Conservation (phyloP, 1,284 basidiomycete species). For the Mrakiaceae sp. region DNA sequence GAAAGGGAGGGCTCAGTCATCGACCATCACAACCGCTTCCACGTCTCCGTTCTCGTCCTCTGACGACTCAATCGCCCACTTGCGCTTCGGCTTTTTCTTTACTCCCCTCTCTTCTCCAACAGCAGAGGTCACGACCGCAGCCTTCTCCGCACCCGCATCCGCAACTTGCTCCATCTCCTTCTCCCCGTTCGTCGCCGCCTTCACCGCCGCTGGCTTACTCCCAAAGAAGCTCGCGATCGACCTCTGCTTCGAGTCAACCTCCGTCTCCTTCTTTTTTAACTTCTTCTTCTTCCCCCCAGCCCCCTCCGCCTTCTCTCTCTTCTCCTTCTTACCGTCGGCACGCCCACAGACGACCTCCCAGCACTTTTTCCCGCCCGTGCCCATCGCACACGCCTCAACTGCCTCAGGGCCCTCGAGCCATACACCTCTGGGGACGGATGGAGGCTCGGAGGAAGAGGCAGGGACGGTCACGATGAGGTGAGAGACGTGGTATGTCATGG, state of each 20-base stretch:
- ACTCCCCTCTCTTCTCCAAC: neutral
- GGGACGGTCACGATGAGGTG: constrained; percentile 22
- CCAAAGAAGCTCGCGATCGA: neutral
- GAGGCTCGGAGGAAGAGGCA: neutral
- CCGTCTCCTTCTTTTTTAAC: constrained; percentile 9
- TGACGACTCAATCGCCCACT: neutral
- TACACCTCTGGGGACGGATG: constrained; percentile 4
- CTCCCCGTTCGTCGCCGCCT: constrained; percentile 8
- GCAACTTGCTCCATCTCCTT: constrained; percentile 18
- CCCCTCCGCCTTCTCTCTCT: neutral
- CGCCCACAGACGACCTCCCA: constrained; percentile 30
- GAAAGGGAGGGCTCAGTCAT: too few relatives aligned
- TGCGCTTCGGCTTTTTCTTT: neutral
- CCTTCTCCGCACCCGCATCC: neutral
- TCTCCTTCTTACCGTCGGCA: constrained; percentile 20
- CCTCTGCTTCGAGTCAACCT: neutral
- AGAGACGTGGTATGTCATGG: constrained; percentile 67
- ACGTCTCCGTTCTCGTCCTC: too few relatives aligned
- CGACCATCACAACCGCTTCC: too few relatives aligned
- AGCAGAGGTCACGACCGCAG: neutral
- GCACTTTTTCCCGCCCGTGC: constrained; percentile 35
- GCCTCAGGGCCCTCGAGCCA: constrained; percentile 25
- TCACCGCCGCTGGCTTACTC: neutral
- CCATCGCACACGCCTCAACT: constrained; percentile 30
- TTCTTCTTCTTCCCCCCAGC: constrained; percentile 15